Conservation (phyloP, 2,329 filamentous ascomycete genomes). For the Scedosporium dehoogii region DNA sequence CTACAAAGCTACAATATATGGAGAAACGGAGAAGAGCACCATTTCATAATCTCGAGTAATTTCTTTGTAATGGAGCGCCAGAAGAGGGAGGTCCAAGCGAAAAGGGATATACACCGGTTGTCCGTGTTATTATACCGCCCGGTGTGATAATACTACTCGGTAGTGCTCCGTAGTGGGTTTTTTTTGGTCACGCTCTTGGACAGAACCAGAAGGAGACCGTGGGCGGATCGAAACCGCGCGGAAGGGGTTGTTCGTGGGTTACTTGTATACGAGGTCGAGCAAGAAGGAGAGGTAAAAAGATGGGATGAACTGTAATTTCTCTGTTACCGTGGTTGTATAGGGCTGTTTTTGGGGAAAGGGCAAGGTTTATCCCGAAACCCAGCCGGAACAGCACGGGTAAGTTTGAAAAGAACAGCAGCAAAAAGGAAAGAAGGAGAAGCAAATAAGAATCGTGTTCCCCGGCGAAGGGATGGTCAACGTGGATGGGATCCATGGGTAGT, state of each 20-base stretch:
- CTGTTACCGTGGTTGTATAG: not conserved
- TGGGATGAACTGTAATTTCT: constrained; percentile 3
- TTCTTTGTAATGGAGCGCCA: not conserved
- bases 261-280: too few species aligned
- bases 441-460: not conserved
- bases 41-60: not conserved
- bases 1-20: not conserved
- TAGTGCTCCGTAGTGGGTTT: too few species aligned
- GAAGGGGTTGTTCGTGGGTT: not conserved
- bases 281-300: not conserved
- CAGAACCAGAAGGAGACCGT: not conserved
- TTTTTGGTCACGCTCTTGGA: not conserved
- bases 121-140: too few species aligned
- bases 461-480: not conserved
- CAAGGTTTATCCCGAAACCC: not conserved
- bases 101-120: too few species aligned
- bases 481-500: not conserved
- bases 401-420: not conserved
- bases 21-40: not conserved
- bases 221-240: not conserved
- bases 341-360: not conserved
- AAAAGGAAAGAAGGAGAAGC: too few species aligned
- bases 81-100: not conserved
- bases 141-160: too few species aligned
- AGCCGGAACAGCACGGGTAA: not conserved